Base-by-base conservation (phyloP, 2,329 filamentous ascomycete species). In the Talaromyces sp. region DNA sequence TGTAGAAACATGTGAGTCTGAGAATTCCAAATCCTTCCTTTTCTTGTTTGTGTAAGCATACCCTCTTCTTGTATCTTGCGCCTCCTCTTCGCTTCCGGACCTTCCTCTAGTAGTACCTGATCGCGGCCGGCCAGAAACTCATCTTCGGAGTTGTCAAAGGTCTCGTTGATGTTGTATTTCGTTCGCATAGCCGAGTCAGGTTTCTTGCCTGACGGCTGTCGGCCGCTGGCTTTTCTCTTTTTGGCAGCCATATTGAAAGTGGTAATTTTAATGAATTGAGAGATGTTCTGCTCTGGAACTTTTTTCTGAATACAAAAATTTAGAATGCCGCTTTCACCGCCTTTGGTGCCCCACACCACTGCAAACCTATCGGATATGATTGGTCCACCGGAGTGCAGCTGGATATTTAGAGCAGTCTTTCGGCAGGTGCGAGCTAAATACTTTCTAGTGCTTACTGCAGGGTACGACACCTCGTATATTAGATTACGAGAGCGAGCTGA, bases 101-200 rank as follows among this genome's bases (percentile, higher is more conserved):
- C 90, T 70, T 97, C 92, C 35, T 96, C 92, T 43, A 99, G 84
- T 72, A 94, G 79, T 68, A 99, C 88, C 74, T 91, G 90, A 78
- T 99, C 95, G 69, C 90, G 87, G 69, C 93, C 90, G 66, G 93
- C 83, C 73, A 94, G 92, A 76, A 97, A 96, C 75, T 97, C 92
- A 77, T 99, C 95, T 77, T 97, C 92, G 1, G 93, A 96, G 76
- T 97, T 90, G 69, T 93, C 92, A 71, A 99, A 89, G 78, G 96
- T 92, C 77, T 94, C 89, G 67, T 81, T 75, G 22, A 77, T 67
- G 61, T 74, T 73, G 60, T 76, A 81, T 64, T 75, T 79, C 39
- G 74, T 73, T 49, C 70, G 71, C 56, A 72, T 71, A 9, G 71
- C 66, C 43, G 75, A 63, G 27, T 67, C 63, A 19, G 75, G 71